A percentile compares a stretch with the other conserved stretches of the same genome.
Conservation (phyloP, 768 basidiomycete species). For the Tricholoma sp. region DNA sequence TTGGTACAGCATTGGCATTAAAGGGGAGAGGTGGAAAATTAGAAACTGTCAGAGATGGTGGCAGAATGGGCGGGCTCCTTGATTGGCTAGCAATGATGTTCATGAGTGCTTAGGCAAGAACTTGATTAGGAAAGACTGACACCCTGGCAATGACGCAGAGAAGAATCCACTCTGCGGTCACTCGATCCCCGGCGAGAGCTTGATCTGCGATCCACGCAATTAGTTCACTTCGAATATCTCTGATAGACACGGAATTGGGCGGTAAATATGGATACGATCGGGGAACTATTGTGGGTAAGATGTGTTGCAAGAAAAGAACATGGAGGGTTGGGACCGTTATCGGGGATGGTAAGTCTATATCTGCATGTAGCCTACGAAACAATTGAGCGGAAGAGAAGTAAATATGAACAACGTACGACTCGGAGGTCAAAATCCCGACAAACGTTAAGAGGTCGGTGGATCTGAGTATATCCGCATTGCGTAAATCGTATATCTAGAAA, state of each 20-base stretch:
- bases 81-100: conserved; percentile 46
- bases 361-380: conserved; percentile 30
- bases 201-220: conserved; percentile 71
- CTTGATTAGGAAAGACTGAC: conserved; percentile 36
- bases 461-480: conserved; percentile 41
- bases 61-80: conserved; percentile 60
- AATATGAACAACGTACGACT: conserved; percentile 40
- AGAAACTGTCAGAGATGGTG: conserved; percentile 60
- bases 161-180: conserved; percentile 73
- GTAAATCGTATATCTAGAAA: conserved; percentile 54
- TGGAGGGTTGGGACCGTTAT: conserved; percentile 60
- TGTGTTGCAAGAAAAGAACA: conserved; percentile 49
- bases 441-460: conserved; percentile 63
- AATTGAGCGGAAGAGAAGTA: conserved; percentile 7
- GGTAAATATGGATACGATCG: conserved; percentile 30
- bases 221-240: conserved; percentile 44
- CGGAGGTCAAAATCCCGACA: conserved; percentile 66
- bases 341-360: conserved; percentile 32
- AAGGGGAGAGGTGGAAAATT: conserved; percentile 47
- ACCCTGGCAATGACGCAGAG: conserved; percentile 54
- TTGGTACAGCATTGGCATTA: conserved; percentile 29
- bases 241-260: conserved; percentile 4
- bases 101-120: conserved; percentile 1
- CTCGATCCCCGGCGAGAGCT: conserved; percentile 59
- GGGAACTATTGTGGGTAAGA: conserved; percentile 35